Conservation (phyloP, 345 rosid species). For the Syzygium grande region DNA sequence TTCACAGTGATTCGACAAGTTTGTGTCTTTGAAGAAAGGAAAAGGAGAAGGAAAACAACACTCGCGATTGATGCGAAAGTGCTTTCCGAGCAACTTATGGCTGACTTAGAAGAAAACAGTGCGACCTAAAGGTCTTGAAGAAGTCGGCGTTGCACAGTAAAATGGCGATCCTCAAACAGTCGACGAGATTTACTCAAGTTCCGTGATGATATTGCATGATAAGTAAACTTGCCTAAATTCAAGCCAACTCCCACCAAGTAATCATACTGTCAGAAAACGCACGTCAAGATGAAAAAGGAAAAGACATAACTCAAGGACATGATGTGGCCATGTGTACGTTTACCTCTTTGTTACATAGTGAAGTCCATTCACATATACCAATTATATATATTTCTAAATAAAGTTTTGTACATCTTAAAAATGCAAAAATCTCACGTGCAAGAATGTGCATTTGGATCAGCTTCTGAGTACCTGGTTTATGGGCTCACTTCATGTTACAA, state of each 20-base stretch:
- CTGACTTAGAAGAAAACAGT: background rate
- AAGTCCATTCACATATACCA: background rate
- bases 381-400: background rate
- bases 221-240: background rate
- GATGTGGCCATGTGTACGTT: background rate
- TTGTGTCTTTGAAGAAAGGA: background rate
- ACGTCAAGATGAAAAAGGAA: background rate
- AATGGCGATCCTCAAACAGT: background rate
- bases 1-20: background rate
- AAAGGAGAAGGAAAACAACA: background rate
- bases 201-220: background rate
- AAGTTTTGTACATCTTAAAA: background rate
- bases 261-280: background rate
- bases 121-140: background rate
- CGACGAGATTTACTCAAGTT: background rate
- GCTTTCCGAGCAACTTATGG: background rate
- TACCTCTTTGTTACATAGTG: background rate
- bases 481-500: background rate
- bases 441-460: background rate
- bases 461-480: background rate
- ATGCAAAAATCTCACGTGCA: background rate
- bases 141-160: background rate
- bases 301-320: background rate
- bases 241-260: background rate
- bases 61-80: background rate